Conservation (phyloP, 257 asterid species). For the Ajuga chamaepitys region DNA sequence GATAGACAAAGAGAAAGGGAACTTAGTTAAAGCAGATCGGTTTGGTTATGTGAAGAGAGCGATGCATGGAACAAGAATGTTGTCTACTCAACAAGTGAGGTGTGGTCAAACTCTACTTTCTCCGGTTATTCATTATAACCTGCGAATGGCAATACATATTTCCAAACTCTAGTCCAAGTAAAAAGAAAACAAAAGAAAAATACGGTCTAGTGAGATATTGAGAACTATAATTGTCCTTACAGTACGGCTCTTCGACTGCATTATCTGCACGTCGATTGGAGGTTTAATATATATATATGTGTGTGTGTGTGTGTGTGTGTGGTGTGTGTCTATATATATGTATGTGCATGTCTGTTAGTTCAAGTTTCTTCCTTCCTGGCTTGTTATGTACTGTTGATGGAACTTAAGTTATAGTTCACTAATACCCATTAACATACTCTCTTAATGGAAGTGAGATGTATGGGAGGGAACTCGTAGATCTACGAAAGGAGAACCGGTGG, state of each 20-base stretch:
- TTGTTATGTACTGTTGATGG: slow-evolving; percentile 12
- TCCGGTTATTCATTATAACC: slow-evolving; percentile 4
- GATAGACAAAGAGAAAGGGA: slow-evolving; percentile 83
- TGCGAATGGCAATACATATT: slow-evolving; percentile 10
- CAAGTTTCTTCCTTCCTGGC: slow-evolving; percentile 4
- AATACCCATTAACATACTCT: slow-evolving; percentile 25
- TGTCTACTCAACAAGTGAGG: slow-evolving; percentile 78
- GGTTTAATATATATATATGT: no score
- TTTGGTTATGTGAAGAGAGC: slow-evolving; percentile 85
- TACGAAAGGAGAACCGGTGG: slow-evolving; percentile 81
- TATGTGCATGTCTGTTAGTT: slow-evolving; percentile 6
- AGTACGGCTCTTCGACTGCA: background rate
- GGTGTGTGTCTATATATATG: no score
- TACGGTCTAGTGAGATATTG: background rate
- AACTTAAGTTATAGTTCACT: slow-evolving; percentile 17
- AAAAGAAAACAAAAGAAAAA: background rate
- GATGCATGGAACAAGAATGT: slow-evolving; percentile 83
- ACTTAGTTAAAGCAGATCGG: slow-evolving; percentile 82
- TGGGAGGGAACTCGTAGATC: slow-evolving; percentile 89
- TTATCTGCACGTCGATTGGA: background rate
- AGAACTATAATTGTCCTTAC: background rate
- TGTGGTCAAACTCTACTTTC: slow-evolving; percentile 22
- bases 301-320: no score
- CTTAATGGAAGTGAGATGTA: slow-evolving; percentile 67
- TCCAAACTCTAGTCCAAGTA: slow-evolving; percentile 2